Base-by-base conservation (phyloP, 1,139 yeast genomes). In the Protomyces macrosporus region DNA sequence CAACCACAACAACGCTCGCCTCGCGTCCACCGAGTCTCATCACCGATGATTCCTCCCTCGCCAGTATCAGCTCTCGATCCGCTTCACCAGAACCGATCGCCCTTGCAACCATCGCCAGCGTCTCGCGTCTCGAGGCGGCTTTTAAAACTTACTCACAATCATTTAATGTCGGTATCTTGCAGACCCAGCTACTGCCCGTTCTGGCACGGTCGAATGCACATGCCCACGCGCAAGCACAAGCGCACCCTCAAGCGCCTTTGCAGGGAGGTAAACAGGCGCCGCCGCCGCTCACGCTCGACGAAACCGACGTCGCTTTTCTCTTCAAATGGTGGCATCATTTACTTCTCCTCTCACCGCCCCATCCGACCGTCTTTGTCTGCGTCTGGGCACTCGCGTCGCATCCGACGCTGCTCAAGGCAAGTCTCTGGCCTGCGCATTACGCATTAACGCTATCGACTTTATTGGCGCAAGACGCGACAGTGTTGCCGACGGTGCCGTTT, bases 281-380 rank as follows among this genome's bases (percentile, higher is more conserved):
- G 7, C 48, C 48, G 10, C 12, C 23, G 32, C 48, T 42, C 48
- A 3, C 39, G 12, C 62, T 58, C 23, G 56, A 58, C 35, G 62
- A 58, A 9, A 40, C 62, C 34, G 62, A 58, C 56, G 36, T 58
- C 53, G 53, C 53, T 16, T 37, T 58, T 30, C 56, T 58, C 35
- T 58, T 58, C 52, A 58, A 58, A 34, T 58, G 62, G 62, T 58
- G 62, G 62, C 53, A 58, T 50, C 62, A 58, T 34, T 23, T 58
- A 12, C 62, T 58, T 1, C 52, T 58, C 30, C 54, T 58, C 34
- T 39, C 56, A 7, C 42, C 52, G 10, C 62, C 62, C 23, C 45
- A 50, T 34, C 34, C 35, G 16, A 50, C 39, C 14, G 53, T 42
- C 35, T 51, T 58, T 50, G 48, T 40, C 33, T 54, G 56, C 10